phyloP scores from a whole-genome alignment of 345 rosid species.

The Diplotaxis tenuifolia region DNA sequence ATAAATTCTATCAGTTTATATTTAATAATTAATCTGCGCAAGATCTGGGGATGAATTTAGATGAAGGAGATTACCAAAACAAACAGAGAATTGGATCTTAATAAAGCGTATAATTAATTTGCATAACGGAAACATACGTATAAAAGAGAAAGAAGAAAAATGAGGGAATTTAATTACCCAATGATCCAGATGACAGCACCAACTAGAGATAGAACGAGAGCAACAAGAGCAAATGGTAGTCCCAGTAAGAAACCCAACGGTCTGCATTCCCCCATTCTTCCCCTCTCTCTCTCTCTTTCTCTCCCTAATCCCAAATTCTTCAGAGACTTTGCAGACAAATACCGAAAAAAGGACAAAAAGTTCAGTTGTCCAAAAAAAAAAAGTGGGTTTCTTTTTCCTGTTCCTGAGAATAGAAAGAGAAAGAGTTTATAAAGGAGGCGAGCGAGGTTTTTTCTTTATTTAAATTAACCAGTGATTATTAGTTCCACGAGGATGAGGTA shows the following conservation, averaged over 20 bases:
- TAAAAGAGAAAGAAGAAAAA: not conserved
- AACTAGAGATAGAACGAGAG: slow-evolving; percentile 56
- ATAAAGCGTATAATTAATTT: not conserved
- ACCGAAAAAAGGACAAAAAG: not conserved
- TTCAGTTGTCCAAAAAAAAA: not conserved
- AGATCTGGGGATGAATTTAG: not conserved
- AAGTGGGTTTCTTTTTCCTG: not conserved
- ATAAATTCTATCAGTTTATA: not conserved
- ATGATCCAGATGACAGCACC: slow-evolving; percentile 76
- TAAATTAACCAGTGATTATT: not conserved
- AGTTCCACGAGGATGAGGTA: not conserved
- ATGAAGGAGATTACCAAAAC: not conserved
- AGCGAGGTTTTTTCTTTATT: no score
- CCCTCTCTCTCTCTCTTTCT: no score
- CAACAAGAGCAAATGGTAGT: slow-evolving; percentile 73
- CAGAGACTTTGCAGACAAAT: not conserved
- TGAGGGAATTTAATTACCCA: slow-evolving; percentile 44
- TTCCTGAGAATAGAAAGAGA: not conserved
- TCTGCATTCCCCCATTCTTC: slow-evolving; percentile 62
- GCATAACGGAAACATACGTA: not conserved
- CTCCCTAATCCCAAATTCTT: not conserved
- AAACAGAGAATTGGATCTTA: not conserved
- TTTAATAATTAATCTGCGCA: not conserved
- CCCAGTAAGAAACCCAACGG: slow-evolving; percentile 85
- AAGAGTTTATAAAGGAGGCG: not conserved